A percentile compares a stretch with the other conserved stretches of the same genome.
phyloP scores from a whole-genome alignment of 768 basidiomycete genomes.

The Naematelia encephala region DNA sequence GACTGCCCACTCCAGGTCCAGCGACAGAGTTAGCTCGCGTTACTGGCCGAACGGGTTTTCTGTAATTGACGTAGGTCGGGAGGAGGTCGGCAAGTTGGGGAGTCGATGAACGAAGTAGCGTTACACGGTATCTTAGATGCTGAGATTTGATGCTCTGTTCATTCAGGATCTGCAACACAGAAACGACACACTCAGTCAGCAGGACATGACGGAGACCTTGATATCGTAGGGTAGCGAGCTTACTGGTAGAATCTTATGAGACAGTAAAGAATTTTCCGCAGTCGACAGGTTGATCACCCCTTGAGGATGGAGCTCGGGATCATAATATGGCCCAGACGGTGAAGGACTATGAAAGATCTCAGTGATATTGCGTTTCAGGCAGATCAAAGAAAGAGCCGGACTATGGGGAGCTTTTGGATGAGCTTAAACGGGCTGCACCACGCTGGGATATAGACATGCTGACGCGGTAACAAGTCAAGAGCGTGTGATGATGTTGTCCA shows the following conservation, averaged over 20 bases:
- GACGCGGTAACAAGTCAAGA: not conserved
- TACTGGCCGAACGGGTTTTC: not conserved
- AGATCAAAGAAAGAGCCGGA: not conserved
- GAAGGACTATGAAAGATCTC: not conserved
- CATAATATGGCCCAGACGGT: slow-evolving; percentile 6
- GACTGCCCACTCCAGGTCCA: slow-evolving; percentile 10
- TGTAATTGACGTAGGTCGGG: slow-evolving; percentile 5
- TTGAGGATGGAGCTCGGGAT: slow-evolving; percentile 7
- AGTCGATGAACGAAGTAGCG: slow-evolving; percentile 1
- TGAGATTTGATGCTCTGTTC: not conserved
- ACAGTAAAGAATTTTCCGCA: slow-evolving; percentile 8
- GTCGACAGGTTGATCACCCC: slow-evolving; percentile 11
- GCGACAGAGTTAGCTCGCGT: slow-evolving; percentile 6
- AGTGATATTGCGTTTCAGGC: not conserved
- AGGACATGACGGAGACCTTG: not conserved
- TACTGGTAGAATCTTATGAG: slow-evolving; percentile 1
- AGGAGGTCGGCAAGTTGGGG: slow-evolving; percentile 7
- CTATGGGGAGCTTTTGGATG: not conserved
- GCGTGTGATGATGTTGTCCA: too few species aligned
- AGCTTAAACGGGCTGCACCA: not conserved
- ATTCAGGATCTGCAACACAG: slow-evolving; percentile 6
- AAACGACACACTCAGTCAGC: not conserved
- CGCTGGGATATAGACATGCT: not conserved
- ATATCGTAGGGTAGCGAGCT: not conserved
- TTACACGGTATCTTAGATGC: slow-evolving; percentile 8